Base-by-base conservation (phyloP, 108 stramenopile species). In the Aureococcus anophagefferens region DNA sequence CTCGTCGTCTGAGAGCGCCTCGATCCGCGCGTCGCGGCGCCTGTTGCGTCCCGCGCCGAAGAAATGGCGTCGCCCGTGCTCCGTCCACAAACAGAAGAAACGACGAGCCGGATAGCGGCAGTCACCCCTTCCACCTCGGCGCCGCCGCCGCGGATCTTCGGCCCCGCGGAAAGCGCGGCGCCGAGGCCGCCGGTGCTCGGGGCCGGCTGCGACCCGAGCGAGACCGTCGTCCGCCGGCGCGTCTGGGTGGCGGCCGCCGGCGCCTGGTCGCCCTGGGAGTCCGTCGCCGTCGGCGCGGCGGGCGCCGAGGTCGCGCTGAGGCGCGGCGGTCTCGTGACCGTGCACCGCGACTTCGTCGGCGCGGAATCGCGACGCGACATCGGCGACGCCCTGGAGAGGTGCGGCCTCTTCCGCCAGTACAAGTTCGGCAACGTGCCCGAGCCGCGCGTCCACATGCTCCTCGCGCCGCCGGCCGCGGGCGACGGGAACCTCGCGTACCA, bases 401-500 rank as follows among this genome's bases (percentile, higher is more conserved):
- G 46, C 30, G 30, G 11, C 5, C 32, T 69, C 16, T 69, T 46
- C 46, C 68, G 68, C 30, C 68, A 69, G 36, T 69, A 69, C 46
- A 46, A 30, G 13, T 46, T 46, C 33, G 46, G 46, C 31, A 46
- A 32, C 21, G 32, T 51, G 0, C 33, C 31, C 21, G 68, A 69
- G 68, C 68, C 68, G 30, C 46, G 68, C 5, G 68, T 69, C 29
- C 68, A 69, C 46, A 46, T 69, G 31, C 68, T 69, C 30, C 46
- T 69, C 11, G 68, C 13, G 33, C 29, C 68, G 46, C 30, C 15
- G 35, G 35, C 18, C 32, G 29, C 33, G 4, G 18, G 13, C 11
- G n/a, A n/a, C n/a, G n/a, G 33, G 25, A 31, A 28, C 14, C 0
- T 40, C 25, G 72, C 64, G 34, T 73, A 73, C 45, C 36, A n/a